These are phyloP conservation scores for Diacronema lutheri DNA, from an alignment of 78 protist genomes.

Conservation along the genomic window DNA sequence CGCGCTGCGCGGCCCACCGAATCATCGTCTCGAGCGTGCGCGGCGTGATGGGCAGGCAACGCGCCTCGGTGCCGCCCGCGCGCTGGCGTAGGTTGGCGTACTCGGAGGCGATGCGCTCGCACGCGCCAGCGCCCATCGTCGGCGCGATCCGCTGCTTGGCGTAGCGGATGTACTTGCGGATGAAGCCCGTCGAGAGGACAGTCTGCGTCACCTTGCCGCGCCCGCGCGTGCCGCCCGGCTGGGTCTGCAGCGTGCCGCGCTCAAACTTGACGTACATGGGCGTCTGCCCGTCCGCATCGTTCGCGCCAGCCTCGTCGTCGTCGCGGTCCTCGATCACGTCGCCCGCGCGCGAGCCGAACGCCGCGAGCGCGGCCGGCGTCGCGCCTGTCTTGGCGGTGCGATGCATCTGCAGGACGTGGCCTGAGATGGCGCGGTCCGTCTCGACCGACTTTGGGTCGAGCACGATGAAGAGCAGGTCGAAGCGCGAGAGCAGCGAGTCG, in stretches of 20 bases:
- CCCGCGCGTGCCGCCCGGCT: neutral
- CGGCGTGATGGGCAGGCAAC: conserved; percentile 90
- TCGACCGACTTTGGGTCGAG: conserved; percentile 63
- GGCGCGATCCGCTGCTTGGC: conserved; percentile 41
- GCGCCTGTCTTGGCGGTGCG: conserved; percentile 4
- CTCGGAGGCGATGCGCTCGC: neutral
- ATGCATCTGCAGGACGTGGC: conserved; percentile 87
- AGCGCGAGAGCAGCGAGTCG: conserved; percentile 98
- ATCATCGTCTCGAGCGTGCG: conserved; percentile 96
- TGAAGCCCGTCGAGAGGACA: conserved; percentile 31
- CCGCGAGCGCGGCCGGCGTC: neutral
- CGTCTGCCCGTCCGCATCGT: neutral
- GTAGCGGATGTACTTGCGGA: conserved; percentile 60
- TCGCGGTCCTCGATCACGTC: conserved; percentile 3
- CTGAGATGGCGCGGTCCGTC: conserved; percentile 44
- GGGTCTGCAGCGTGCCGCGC: neutral
- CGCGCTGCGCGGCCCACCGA: neutral
- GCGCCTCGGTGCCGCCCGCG: neutral
- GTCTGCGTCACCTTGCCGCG: neutral
- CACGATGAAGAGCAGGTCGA: conserved; percentile 98
- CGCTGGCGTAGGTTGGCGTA: conserved; percentile 31
- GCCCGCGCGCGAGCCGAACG: neutral
- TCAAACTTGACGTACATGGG: conserved; percentile 11
- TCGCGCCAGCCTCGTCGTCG: neutral
- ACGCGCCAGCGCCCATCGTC: conserved; percentile 12